Evolutionary conservation across 345 rosid species (phyloP), one percentile per base, ranked within the genome.

Genomic region (Acer campestre): DNA sequence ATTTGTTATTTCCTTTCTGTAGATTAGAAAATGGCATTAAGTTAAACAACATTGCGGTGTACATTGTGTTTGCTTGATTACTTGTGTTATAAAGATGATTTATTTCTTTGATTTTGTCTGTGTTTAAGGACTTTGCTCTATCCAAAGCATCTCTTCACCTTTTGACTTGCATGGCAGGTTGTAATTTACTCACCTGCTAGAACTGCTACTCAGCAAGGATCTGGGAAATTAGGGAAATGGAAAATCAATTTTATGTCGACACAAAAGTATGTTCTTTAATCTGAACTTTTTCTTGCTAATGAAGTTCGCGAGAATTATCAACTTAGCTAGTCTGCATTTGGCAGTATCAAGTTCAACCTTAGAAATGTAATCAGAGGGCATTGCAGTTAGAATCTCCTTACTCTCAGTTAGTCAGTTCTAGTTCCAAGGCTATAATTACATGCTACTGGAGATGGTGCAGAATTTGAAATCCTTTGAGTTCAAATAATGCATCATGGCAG

Each of bases 221-320:
- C 98, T 73, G 98, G 99, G 71, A 94, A 90, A 81, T 81, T 93
- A 82, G 99, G 99, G 53, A 90, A 83, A 79, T 94, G 99, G 98
- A 94, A 90, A 73, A 94, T 96, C 85, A 89, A 96, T 86, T 96
- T 96, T 78, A 0, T 94, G 82, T 94, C 99, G 23, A 94, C 95
- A 23, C 89, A 92, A 20, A 96, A 94, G 99, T 92, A 91, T 73
- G 87, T 82, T 17, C 14, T 67, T 42, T 59, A 11, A 6, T 67
- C 31, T 13, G 4, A 22, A 51, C 0, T 4, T 35, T 18, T 38
- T 29, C n/a, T 51, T 48, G 53, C 51, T 71, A 7, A 10, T 42
- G 12, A 40, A 61, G 56, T 70, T 63, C 31, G 20, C 25, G 44
- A 12, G 68, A 31, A 53, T 53, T 55, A 9, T 25, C 23, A 46